A percentile compares a stretch with the other conserved stretches of the same genome.
These are phyloP conservation scores for Rhizopus delemar DNA, from an alignment of 371 early-diverging fungal genomes.

Conservation along the genomic window DNA sequence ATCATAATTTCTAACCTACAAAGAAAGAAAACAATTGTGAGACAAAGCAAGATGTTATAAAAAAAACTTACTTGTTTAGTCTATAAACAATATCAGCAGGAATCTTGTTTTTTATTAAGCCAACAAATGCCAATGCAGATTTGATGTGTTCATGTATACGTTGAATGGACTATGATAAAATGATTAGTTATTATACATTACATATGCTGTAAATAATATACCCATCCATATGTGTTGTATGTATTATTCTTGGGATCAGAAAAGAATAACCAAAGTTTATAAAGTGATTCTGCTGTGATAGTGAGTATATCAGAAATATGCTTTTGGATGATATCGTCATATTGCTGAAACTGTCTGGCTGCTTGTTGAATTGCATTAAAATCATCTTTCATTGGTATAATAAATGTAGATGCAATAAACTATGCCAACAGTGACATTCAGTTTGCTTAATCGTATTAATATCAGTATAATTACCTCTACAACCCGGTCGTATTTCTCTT, in stretches of 20 bases:
- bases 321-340: too few relatives aligned
- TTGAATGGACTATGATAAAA: not conserved
- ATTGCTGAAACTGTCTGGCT: too few relatives aligned
- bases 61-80: slow-evolving; percentile 52
- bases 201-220: not conserved
- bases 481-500: too few relatives aligned
- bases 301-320: slow-evolving; percentile 59
- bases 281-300: slow-evolving; percentile 61
- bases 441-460: too few relatives aligned
- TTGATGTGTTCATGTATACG: slow-evolving; percentile 37
- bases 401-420: too few relatives aligned
- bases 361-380: too few relatives aligned
- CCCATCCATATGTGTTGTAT: not conserved
- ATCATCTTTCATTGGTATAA: too few relatives aligned
- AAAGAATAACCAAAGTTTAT: slow-evolving; percentile 19
- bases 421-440: too few relatives aligned
- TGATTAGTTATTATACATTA: not conserved
- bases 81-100: slow-evolving; percentile 68
- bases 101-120: slow-evolving; percentile 75
- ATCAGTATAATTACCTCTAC: too few relatives aligned
- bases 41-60: not conserved
- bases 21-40: too few relatives aligned
- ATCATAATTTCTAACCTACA: too few relatives aligned
- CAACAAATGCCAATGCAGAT: slow-evolving; percentile 70
- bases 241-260: slow-evolving; percentile 14